Percentiles rank a stretch among this genome's conserved stretches.
Conservation (phyloP, 208 protist species). For the Acanthamoeba lenticulata region DNA sequence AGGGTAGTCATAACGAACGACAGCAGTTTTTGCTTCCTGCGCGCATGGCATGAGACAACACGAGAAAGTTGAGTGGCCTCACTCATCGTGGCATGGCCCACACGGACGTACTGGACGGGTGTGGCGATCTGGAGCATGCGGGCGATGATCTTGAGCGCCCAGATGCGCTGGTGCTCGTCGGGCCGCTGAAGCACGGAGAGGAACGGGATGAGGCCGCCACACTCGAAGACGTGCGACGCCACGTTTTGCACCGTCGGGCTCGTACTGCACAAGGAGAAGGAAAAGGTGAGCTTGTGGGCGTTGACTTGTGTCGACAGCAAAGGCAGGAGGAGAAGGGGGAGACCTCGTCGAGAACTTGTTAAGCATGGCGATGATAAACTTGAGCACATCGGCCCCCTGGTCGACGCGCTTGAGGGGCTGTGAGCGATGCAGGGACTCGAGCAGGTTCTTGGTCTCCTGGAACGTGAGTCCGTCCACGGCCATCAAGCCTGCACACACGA, state of each 20-base stretch:
- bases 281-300: neutral
- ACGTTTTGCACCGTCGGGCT: constrained; percentile 2
- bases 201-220: constrained; percentile 44
- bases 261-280: neutral
- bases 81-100: neutral
- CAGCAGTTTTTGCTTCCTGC: neutral
- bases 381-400: constrained; percentile 20
- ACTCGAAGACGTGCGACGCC: neutral
- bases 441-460: constrained; percentile 19
- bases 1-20: neutral
- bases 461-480: constrained; percentile 3
- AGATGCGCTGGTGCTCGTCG: constrained; percentile 25
- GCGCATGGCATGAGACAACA: neutral
- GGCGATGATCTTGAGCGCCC: constrained; percentile 37
- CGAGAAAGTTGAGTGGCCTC: neutral
- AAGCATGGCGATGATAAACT: constrained; percentile 40
- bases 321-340: neutral
- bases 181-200: neutral
- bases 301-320: neutral
- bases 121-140: constrained; percentile 22
- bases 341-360: constrained; percentile 37
- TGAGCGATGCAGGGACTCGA: constrained; percentile 24
- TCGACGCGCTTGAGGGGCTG: constrained; percentile 1
- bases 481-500: neutral
- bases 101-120: neutral